Conservation (phyloP, 2,329 filamentous ascomycete genomes). For the Pestalotiopsis sp. region DNA sequence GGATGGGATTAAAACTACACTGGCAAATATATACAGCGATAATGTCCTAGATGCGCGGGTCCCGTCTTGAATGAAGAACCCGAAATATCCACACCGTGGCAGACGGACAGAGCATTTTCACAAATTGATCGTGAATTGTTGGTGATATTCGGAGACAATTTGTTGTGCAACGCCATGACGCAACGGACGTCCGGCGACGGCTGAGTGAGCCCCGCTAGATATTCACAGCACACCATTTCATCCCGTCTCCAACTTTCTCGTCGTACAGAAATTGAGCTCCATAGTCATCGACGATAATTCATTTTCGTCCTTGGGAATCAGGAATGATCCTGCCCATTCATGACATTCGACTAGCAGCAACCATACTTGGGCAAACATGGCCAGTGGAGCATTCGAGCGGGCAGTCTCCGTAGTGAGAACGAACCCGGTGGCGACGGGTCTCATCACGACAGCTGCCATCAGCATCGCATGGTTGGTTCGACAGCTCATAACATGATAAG, state of each 20-base stretch:
- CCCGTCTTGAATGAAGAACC: neutral
- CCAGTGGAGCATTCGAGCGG: neutral
- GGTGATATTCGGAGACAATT: neutral
- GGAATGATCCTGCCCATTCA: neutral
- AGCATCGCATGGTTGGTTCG: neutral
- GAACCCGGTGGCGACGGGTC: constrained; percentile 1
- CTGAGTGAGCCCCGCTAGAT: neutral
- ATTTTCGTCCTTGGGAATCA: neutral
- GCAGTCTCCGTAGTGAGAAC: neutral
- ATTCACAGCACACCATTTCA: neutral
- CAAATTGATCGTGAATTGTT: neutral
- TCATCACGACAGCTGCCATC: neutral
- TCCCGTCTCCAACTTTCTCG: neutral
- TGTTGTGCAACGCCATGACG: neutral
- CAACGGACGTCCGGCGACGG: constrained; percentile 1
- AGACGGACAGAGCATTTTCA: neutral
- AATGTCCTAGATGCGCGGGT: neutral
- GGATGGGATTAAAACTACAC: no score
- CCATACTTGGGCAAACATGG: neutral
- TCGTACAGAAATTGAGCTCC: neutral
- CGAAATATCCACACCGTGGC: neutral
- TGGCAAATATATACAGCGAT: no score
- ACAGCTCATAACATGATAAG: neutral
- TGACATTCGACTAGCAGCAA: neutral
- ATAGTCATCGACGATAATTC: neutral